A percentile compares a stretch with the other conserved stretches of the same genome.
Evolutionary conservation across 2,329 filamentous ascomycete species (phyloP).

Genomic region (Trichoderma sp.): DNA sequence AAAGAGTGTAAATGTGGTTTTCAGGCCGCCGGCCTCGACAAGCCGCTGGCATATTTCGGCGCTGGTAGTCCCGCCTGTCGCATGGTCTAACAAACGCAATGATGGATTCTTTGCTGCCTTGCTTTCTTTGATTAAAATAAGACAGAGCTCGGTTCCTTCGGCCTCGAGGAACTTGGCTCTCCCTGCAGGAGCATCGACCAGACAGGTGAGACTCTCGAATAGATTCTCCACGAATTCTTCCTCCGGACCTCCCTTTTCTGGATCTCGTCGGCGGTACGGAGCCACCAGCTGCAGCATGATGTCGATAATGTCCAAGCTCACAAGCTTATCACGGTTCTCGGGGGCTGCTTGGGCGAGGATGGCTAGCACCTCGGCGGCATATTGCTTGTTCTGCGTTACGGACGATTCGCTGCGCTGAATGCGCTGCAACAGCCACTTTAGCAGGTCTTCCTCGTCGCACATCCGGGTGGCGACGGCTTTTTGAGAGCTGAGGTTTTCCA

Average conservation of each 20-base stretch:
- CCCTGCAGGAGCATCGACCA: constrained; percentile 70
- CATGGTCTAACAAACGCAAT: constrained; percentile 81
- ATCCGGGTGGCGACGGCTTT: constrained; percentile 66
- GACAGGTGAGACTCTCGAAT: constrained; percentile 80
- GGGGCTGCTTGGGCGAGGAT: constrained; percentile 78
- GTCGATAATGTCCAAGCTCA: constrained; percentile 69
- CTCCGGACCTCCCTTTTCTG: constrained; percentile 79
- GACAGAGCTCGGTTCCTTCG: constrained; percentile 84
- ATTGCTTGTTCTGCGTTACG: constrained; percentile 90
- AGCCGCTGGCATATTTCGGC: constrained; percentile 67
- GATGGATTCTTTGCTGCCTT: constrained; percentile 78
- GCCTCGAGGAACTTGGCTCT: constrained; percentile 82
- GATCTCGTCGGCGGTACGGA: constrained; percentile 80
- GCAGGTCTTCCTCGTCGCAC: constrained; percentile 62
- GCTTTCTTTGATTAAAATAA: constrained; percentile 88
- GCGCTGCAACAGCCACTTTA: constrained; percentile 75
- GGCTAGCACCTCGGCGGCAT: constrained; percentile 85
- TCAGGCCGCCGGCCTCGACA: constrained; percentile 80
- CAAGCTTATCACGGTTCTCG: constrained; percentile 61
- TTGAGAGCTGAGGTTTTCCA: constrained; percentile 82
- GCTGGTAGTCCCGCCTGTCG: constrained; percentile 51
- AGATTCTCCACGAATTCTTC: constrained; percentile 94
- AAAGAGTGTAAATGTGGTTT: constrained; percentile 80
- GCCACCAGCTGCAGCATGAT: constrained; percentile 77
- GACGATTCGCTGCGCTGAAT: constrained; percentile 65